Conservation (phyloP, 257 asterid genomes). For the Galeopsis tetrahit region DNA sequence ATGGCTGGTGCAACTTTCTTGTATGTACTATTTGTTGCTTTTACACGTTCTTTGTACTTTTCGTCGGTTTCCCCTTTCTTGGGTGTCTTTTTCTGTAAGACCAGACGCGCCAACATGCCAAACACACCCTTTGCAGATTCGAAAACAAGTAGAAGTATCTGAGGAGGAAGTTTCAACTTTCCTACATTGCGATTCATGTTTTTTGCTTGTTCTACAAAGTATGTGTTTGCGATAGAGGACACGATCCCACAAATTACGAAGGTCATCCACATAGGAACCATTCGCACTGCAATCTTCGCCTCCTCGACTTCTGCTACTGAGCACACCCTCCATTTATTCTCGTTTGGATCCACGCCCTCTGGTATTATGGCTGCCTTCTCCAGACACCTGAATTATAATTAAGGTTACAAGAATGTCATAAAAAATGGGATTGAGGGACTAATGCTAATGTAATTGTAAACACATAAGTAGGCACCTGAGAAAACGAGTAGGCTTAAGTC, state of each 20-base stretch:
- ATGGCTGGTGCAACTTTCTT: constrained; percentile 36
- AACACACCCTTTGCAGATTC: not conserved
- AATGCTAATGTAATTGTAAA: not conserved
- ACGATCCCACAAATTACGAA: constrained; percentile 48
- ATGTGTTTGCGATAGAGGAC: constrained; percentile 45
- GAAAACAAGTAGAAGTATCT: constrained; percentile 34
- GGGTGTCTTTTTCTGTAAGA: not conserved
- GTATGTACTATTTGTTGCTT: not conserved
- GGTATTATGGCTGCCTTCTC: constrained; percentile 63
- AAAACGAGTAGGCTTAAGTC: constrained; percentile 32
- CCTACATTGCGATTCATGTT: constrained; percentile 42
- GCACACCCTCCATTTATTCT: constrained; percentile 31
- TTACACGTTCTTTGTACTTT: not conserved
- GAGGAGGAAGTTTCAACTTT: constrained; percentile 38
- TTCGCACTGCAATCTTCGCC: constrained; percentile 32
- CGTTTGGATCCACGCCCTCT: constrained; percentile 3
- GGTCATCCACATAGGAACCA: constrained; percentile 48
- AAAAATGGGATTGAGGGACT: no score
- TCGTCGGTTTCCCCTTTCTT: not conserved
- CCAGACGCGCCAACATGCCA: not conserved
- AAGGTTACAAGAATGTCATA: no score
- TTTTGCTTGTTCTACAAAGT: constrained; percentile 50
- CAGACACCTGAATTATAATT: constrained; percentile 41
- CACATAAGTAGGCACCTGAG: constrained; percentile 10
- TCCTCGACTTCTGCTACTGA: constrained; percentile 35